These are phyloP conservation scores for Medicago ruthenica DNA, from an alignment of 306 rosid genomes.

Conservation along the genomic window DNA sequence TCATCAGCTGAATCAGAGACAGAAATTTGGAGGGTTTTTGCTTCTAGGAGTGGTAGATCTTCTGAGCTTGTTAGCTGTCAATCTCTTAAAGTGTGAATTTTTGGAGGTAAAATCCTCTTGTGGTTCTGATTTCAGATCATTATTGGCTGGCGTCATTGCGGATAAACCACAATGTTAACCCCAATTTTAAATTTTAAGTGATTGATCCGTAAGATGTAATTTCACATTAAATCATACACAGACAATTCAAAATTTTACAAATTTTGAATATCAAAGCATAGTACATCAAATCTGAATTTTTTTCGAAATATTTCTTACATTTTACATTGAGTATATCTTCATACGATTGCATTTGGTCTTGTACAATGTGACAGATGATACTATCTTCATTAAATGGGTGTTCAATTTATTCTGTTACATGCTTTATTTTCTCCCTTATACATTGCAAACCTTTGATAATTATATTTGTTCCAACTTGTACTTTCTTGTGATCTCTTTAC, in stretches of 20 bases:
- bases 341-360: not conserved
- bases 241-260: constrained; percentile 19
- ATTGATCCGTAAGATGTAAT: constrained; percentile 30
- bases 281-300: not conserved
- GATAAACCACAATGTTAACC: constrained; percentile 3
- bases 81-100: constrained; percentile 47
- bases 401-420: constrained; percentile 21
- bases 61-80: constrained; percentile 57
- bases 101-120: constrained; percentile 1
- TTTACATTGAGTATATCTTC: constrained; percentile 23
- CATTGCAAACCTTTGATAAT: not conserved
- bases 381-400: constrained; percentile 34
- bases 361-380: not conserved
- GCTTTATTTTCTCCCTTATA: constrained; percentile 6
- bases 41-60: constrained; percentile 46
- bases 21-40: constrained; percentile 49
- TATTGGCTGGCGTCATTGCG: constrained; percentile 21
- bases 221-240: constrained; percentile 19
- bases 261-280: constrained; percentile 12
- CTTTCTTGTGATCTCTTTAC: not conserved
- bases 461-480: constrained; percentile 13
- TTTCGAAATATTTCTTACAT: not conserved
- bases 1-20: constrained; percentile 41
- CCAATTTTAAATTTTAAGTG: constrained; percentile 33
- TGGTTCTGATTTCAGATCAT: constrained; percentile 12